A percentile compares a stretch with the other conserved stretches of the same genome.
Evolutionary conservation across 1,139 yeast genomes (phyloP).

Genomic region (Suhomyces terraborum): DNA sequence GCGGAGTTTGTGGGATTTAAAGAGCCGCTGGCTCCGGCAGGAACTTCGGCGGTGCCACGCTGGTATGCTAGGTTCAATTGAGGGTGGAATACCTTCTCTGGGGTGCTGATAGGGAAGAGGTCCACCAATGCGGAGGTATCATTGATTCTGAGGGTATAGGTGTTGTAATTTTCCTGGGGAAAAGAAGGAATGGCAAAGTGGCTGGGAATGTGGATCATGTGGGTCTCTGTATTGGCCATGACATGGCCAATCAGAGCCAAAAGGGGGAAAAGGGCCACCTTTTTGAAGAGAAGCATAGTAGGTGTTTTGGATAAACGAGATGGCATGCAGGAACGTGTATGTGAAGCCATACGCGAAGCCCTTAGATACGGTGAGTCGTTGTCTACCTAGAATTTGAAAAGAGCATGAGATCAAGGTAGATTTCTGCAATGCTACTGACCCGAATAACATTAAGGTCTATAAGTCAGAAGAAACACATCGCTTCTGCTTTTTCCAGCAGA

Average conservation of each 20-base stretch:
- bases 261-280: neutral
- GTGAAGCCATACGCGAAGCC: too few relatives aligned
- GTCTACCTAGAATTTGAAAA: too few relatives aligned
- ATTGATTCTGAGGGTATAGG: neutral
- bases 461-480: too few relatives aligned
- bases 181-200: constrained; percentile 1
- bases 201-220: neutral
- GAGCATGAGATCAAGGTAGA: too few relatives aligned
- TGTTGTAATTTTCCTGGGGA: neutral
- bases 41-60: neutral
- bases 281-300: neutral
- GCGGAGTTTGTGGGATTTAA: constrained; percentile 1
- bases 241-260: neutral
- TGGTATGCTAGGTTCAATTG: constrained; percentile 2
- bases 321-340: neutral
- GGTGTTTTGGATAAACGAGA: neutral
- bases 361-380: too few relatives aligned
- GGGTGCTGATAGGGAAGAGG: constrained; percentile 1
- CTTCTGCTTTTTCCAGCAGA: too few relatives aligned
- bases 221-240: constrained; percentile 3
- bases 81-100: neutral
- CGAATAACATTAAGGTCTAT: too few relatives aligned
- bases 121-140: neutral
- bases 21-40: neutral
- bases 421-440: too few relatives aligned